These are phyloP conservation scores for Talaromyces verruculosus DNA, from an alignment of 2,329 filamentous ascomycete species.

Conservation along the genomic window DNA sequence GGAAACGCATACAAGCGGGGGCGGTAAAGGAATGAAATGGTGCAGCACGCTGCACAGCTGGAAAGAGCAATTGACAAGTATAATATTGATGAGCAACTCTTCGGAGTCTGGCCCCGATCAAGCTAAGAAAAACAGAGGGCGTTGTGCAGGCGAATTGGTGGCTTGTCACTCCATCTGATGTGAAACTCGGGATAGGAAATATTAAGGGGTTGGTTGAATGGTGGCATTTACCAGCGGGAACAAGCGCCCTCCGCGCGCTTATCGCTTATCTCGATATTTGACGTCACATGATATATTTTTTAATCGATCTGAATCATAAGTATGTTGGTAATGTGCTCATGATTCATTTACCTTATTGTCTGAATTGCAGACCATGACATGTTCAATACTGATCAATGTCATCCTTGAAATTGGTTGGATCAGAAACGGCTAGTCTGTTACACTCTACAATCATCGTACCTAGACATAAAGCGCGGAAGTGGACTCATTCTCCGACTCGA, in stretches of 20 bases:
- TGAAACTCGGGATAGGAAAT: constrained; percentile 1
- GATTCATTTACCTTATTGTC: background rate
- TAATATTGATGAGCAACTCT: background rate
- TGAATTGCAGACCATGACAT: background rate
- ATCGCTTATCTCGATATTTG: constrained; percentile 7
- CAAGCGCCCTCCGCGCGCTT: constrained; percentile 41
- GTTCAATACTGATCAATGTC: background rate
- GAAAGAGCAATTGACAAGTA: background rate
- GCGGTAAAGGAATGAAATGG: constrained; percentile 20
- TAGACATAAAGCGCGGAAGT: background rate
- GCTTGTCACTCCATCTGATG: background rate
- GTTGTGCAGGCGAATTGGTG: background rate
- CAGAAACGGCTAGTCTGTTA: background rate
- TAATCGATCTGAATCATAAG: background rate
- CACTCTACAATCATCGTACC: background rate
- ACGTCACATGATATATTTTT: constrained; percentile 11
- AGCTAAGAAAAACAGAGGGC: background rate
- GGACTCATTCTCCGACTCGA: background rate
- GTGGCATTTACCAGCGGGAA: constrained; percentile 25
- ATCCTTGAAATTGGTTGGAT: background rate
- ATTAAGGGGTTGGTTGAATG: constrained; percentile 10
- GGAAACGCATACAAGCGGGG: constrained; percentile 11
- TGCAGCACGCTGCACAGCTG: constrained; percentile 20
- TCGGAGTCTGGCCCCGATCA: constrained; percentile 19
- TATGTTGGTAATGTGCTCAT: too few species aligned